Evolutionary conservation across 2,329 filamentous ascomycete species (phyloP), one percentile per base, ranked within the genome.

Genomic region (Sporothrix protearum): DNA sequence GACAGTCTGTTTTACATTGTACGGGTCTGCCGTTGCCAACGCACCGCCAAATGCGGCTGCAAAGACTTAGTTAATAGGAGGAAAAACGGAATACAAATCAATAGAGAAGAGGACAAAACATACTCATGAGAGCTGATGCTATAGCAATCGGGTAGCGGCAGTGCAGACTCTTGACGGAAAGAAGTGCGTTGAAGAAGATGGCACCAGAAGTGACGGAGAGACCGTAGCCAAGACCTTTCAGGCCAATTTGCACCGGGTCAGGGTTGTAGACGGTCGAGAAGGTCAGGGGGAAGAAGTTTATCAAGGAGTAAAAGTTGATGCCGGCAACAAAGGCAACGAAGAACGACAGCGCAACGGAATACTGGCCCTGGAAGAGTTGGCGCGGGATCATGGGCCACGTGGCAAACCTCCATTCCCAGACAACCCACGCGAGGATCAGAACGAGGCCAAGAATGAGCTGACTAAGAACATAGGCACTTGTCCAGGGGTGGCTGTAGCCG

Each of bases 341-440:
- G 22, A 61, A 61, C 2, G 55, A 61, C 14, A 61, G 55, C 3
- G 55, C 30, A 1, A 61, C 55, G 12, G 55, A 9, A 14, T 61
- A 39, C 28, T 61, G 55, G 30, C 30, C 55, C 28, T 61, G 55
- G 55, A 61, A 61, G 28, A 61, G 55, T 16, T 61, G 55, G 2
- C 55, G 55, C 3, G 55, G 55, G 6, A 61, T n/a, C 30, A 61
- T 61, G 3, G 30, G 55, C 55, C 55, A 61, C 14, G 36, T 61
- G 55, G 55, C 55, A 61, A 61, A 39, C 30, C 39, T 61, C 55
- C 55, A 39, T 22, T 61, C 55, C 55, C 30, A 61, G 5, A 61
- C 6, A 1, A 39, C 55, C 53, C 55, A 61, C 10, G 30, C 55
- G 6, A n/a, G 5, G 30, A 61, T 61, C 28, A 61, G 55, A 16